phyloP scores from a whole-genome alignment of 2,329 filamentous ascomycete genomes.

The Fusarium sp. region DNA sequence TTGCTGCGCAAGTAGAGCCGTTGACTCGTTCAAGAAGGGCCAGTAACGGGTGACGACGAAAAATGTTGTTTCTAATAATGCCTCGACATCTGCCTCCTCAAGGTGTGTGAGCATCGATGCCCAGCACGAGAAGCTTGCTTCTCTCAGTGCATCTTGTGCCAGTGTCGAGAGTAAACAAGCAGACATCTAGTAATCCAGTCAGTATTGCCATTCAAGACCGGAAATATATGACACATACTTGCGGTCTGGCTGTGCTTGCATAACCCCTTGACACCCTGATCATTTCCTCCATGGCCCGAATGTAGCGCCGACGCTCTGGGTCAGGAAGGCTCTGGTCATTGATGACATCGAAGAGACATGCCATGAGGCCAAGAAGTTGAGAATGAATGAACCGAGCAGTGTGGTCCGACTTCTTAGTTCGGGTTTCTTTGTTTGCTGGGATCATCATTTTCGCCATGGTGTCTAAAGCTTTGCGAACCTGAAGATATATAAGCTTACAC shows the following conservation, averaged over 20 bases:
- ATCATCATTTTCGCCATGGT: constrained; percentile 59
- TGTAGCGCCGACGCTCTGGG: constrained; percentile 79
- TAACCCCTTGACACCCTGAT: constrained; percentile 79
- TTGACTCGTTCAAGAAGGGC: constrained; percentile 71
- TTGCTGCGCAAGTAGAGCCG: constrained; percentile 68
- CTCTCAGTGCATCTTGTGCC: constrained; percentile 77
- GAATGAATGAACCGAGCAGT: constrained; percentile 82
- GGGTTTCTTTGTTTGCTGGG: constrained; percentile 54
- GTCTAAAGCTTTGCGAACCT: constrained; percentile 62
- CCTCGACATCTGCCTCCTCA: constrained; percentile 81
- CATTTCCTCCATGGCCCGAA: constrained; percentile 89
- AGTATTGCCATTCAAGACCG: not conserved
- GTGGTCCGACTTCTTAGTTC: constrained; percentile 65
- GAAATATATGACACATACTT: constrained; percentile 65
- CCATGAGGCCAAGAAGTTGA: constrained; percentile 88
- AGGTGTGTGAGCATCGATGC: constrained; percentile 79
- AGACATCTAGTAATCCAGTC: constrained; percentile 72
- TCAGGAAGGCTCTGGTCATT: constrained; percentile 73
- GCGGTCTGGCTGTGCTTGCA: constrained; percentile 83
- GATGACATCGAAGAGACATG: constrained; percentile 81
- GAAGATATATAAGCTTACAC: constrained; percentile 41
- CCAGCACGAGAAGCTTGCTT: constrained; percentile 87
- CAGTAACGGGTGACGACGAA: constrained; percentile 88
- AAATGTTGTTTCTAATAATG: constrained; percentile 88
- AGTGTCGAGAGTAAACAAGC: constrained; percentile 92